Evolutionary conservation across 768 basidiomycete species (phyloP), one percentile per base, ranked within the genome.

Genomic region (Rubroboletus satanas): DNA sequence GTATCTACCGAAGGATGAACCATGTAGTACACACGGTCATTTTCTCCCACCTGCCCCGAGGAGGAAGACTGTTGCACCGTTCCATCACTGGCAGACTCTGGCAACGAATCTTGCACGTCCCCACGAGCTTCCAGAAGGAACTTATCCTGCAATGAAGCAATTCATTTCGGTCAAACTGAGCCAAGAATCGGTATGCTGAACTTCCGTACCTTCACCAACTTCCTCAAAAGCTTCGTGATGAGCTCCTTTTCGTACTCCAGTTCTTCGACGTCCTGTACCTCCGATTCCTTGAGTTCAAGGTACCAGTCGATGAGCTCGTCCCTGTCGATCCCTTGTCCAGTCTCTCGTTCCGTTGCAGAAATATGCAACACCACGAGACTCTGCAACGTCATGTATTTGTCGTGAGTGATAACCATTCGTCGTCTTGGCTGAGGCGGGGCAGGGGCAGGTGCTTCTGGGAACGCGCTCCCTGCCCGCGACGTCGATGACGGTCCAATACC

Each of bases 221-320:
- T 95, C 62, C 77, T 82, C 59, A 99, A 71, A 65, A 97, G 85
- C 73, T 98, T 99, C 38, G 81, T 83, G 56, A 98, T 83, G 47
- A 99, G 77, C 69, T 93, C 92, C 63, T 87, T 87, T 73, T 98
- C 90, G 61, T 89, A 88, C 62, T 98, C 93, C 17, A 97, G 74
- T 63, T 95, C 87, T 51, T 94, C 93, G 6, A 93, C 80, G 49
- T 88, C 85, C 59, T 87, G 82, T 37, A 98, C 75, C 58, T 93
- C 88, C 9, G 78, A 75, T 71, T 99, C 97, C 69, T 84, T 88
- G 59, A 82, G 73, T 74, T 99, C 97, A 52, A 98, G 80, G 67
- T 98, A 98, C 95, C 93, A 96, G 68, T 96, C 93, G 58, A 96
- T 88, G 52, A 99, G 79, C 62, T 97, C 95, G 61, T 96, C 93